Conservation (phyloP, 2,329 filamentous ascomycete genomes). For the Ustulina deusta region DNA sequence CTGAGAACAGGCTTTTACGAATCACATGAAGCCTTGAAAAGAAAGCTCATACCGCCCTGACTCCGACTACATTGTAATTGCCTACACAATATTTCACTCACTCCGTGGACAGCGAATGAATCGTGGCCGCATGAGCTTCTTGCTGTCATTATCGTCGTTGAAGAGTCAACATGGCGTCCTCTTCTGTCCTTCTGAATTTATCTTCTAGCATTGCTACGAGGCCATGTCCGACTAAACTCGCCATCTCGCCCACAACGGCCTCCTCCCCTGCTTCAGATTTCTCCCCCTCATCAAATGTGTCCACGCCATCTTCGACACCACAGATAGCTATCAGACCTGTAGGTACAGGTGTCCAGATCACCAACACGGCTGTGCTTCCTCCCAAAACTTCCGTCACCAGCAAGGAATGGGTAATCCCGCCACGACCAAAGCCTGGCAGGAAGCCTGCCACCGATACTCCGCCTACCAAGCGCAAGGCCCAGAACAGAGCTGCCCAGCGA, state of each 20-base stretch:
- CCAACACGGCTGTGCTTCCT: constrained; percentile 60
- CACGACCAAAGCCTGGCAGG: constrained; percentile 87
- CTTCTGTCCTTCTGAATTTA: constrained; percentile 38
- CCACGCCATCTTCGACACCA: constrained; percentile 46
- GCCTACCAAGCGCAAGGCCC: constrained; percentile 91
- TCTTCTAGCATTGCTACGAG: constrained; percentile 39
- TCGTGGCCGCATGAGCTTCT: constrained; percentile 5
- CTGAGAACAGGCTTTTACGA: neutral
- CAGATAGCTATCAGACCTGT: constrained; percentile 49
- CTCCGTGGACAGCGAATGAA: constrained; percentile 10
- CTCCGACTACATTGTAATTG: neutral
- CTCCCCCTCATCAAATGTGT: constrained; percentile 47
- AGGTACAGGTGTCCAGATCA: constrained; percentile 41
- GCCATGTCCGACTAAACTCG: constrained; percentile 46
- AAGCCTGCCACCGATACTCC: constrained; percentile 95
- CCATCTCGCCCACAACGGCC: constrained; percentile 48
- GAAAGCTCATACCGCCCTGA: neutral
- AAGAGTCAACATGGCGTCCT: constrained; percentile 44
- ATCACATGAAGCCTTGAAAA: constrained; percentile 7
- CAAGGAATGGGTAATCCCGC: constrained; percentile 88
- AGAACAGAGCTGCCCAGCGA: constrained; percentile 92
- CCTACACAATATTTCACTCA: neutral
- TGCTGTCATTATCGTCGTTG: neutral
- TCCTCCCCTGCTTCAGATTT: constrained; percentile 47
- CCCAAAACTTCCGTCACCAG: constrained; percentile 74